phyloP scores from a whole-genome alignment of 2,329 filamentous ascomycete genomes.

The Fusarium albosuccineum region DNA sequence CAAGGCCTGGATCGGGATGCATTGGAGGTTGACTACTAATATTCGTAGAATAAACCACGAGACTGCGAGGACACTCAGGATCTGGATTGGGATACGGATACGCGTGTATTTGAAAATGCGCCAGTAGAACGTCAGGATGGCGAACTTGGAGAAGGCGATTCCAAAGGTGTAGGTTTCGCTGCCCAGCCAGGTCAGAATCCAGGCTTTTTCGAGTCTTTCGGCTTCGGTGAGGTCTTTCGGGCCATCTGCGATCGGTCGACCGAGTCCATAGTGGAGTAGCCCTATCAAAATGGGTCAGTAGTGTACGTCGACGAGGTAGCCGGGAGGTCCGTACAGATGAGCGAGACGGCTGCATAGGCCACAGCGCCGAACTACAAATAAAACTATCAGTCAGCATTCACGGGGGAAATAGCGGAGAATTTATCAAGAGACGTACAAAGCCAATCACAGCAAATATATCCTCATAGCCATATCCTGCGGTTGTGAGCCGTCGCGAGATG shows the following conservation, averaged over 20 bases:
- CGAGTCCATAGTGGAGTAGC: slow-evolving; percentile 22
- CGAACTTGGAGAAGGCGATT: slow-evolving; percentile 45
- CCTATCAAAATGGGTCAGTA: neutral
- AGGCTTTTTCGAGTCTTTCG: slow-evolving; percentile 23
- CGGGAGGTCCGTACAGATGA: neutral
- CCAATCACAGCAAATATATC: slow-evolving; percentile 37
- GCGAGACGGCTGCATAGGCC: neutral
- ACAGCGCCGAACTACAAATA: neutral
- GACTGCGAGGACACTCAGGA: slow-evolving; percentile 32
- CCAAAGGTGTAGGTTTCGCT: slow-evolving; percentile 45
- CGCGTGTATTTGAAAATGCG: slow-evolving; percentile 45
- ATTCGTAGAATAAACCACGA: slow-evolving; percentile 47
- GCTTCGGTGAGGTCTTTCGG: slow-evolving; percentile 14
- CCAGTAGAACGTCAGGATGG: slow-evolving; percentile 48
- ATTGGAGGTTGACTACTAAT: slow-evolving; percentile 50
- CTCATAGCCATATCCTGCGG: slow-evolving; percentile 34
- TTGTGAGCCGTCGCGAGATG: slow-evolving; percentile 31
- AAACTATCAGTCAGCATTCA: neutral
- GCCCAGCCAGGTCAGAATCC: slow-evolving; percentile 40
- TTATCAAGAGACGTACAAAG: slow-evolving; percentile 22
- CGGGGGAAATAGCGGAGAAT: neutral
- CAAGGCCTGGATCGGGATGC: slow-evolving; percentile 49
- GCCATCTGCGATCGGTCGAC: slow-evolving; percentile 24
- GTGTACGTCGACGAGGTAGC: neutral
- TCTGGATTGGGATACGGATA: slow-evolving; percentile 45